phyloP scores from a whole-genome alignment of 2,329 filamentous ascomycete species.

The Talaromyces marneffei region DNA sequence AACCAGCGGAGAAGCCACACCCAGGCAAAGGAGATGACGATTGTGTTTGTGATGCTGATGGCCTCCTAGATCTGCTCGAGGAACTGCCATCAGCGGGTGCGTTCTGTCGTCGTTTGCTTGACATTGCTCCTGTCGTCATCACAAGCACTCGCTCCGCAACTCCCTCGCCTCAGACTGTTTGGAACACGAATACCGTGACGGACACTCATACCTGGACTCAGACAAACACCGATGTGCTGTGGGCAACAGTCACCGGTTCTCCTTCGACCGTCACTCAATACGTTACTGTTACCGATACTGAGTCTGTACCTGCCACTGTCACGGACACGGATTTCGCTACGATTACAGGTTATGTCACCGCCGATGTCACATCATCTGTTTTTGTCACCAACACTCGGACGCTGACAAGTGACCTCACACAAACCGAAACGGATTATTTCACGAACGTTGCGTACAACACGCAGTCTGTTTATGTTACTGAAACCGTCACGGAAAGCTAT shows the following conservation, averaged over 20 bases:
- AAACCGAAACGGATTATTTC: not conserved
- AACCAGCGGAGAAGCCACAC: not conserved
- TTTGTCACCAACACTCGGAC: not conserved
- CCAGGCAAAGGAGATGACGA: not conserved
- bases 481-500: not conserved
- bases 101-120: not conserved
- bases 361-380: not conserved
- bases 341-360: not conserved
- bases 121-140: not conserved
- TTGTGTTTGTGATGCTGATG: not conserved
- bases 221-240: not conserved
- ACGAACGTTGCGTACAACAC: not conserved
- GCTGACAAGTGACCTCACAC: not conserved
- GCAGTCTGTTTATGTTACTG: not conserved
- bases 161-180: not conserved
- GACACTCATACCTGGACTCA: not conserved
- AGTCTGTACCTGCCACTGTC: not conserved
- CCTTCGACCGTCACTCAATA: not conserved
- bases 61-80: not conserved
- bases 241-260: not conserved
- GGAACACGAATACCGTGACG: not conserved
- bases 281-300: not conserved
- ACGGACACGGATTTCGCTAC: not conserved
- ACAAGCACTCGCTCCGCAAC: not conserved
- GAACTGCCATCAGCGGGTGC: not conserved